Evolutionary conservation across 2,329 filamentous ascomycete species (phyloP), one percentile per base, ranked within the genome.

Genomic region (Rhinocladiella mackenziei): DNA sequence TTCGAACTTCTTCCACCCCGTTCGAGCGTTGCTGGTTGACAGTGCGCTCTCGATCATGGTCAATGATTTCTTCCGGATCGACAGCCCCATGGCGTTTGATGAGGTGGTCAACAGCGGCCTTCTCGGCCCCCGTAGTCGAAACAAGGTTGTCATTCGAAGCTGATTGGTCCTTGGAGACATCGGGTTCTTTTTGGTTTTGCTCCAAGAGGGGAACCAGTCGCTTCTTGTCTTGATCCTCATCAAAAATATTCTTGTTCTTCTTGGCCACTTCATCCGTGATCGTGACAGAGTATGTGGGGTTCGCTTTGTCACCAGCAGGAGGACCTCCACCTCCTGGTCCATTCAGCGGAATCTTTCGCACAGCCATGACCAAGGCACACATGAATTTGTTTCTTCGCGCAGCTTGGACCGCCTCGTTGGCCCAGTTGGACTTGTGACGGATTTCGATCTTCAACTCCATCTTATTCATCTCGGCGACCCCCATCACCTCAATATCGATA

Each of bases 351-450:
- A 98, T 76, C 68, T 84, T 89, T 67, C 88, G 86, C 46, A 96
- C 71, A 3, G 91, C 89, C 6, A 89, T 67, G 3, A 92, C 83
- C 46, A 98, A 73, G 1, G 92, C 92, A 61, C 89, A 95, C 81
- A 97, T 94, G 70, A 98, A 97, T 67, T 95, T 97, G 63, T 86
- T 94, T 49, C 91, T 82, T 39, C 89, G 81, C 5, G 84, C 77
- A 13, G 83, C 83, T 29, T 89, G 84, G 29, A 96, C 76, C 1
- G 78, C 75, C 56, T 95, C 91, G 65, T 96, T 89, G 56, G 87
- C 80, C 86, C 86, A 91, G 68, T 91, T 92, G 45, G 83, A 87
- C 70, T 97, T 97, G 74, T 97, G 89, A 60, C 84, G 81, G 61
- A 96, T 89, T 58, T 86, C 83, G 28, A 96, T 75, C 58, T 81